A percentile compares a stretch with the other conserved stretches of the same genome.
phyloP scores from a whole-genome alignment of 164 flowering plant species.

The Saururus chinensis region DNA sequence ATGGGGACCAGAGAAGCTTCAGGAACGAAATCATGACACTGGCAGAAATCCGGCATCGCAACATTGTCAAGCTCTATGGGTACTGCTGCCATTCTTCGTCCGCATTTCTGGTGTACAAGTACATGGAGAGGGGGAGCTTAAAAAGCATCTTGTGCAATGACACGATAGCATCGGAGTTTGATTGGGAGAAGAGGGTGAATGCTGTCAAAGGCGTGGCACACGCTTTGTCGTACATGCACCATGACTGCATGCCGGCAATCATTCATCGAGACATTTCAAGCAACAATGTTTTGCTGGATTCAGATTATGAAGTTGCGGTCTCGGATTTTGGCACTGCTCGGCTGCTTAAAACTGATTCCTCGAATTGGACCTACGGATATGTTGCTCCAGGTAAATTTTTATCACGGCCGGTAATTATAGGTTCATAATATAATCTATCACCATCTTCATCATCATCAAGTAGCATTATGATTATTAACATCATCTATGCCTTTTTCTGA shows the following conservation, averaged over 20 bases:
- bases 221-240: too few relatives aligned
- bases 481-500: too few relatives aligned
- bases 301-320: slow-evolving; percentile 34
- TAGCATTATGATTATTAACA: too few relatives aligned
- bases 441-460: neutral
- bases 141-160: slow-evolving; percentile 24
- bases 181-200: slow-evolving; percentile 38
- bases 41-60: too few relatives aligned
- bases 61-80: too few relatives aligned
- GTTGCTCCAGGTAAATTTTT: too few relatives aligned
- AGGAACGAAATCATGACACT: slow-evolving; percentile 43
- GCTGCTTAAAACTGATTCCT: slow-evolving; percentile 30
- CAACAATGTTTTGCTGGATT: slow-evolving; percentile 46
- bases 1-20: slow-evolving; percentile 24
- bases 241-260: slow-evolving; percentile 48
- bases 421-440: too few relatives aligned
- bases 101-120: too few relatives aligned
- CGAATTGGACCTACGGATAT: slow-evolving; percentile 62
- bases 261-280: slow-evolving; percentile 52
- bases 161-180: slow-evolving; percentile 16
- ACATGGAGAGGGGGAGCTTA: slow-evolving; percentile 50
- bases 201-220: too few relatives aligned
- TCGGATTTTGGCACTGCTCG: slow-evolving; percentile 65
- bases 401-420: too few relatives aligned
- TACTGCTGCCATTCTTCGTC: too few relatives aligned